Evolutionary conservation across 441 rosid genomes (phyloP).

Genomic region (Syzygium malaccense): DNA sequence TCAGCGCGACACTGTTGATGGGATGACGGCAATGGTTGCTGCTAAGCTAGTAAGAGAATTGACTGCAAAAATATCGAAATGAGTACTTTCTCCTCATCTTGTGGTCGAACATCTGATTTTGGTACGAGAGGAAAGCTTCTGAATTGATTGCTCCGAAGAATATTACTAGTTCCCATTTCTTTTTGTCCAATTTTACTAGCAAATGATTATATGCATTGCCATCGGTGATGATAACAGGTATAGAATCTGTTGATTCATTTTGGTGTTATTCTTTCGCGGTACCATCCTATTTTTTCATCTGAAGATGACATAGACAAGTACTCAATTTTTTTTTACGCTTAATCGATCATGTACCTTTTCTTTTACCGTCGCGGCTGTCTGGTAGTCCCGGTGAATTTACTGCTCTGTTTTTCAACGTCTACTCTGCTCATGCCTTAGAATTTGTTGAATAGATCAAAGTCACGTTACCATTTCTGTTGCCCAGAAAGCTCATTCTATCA

Average conservation of each 20-base stretch:
- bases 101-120: background rate
- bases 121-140: background rate
- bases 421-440: background rate
- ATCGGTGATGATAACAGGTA: background rate
- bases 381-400: background rate
- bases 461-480: background rate
- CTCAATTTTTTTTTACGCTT: background rate
- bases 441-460: background rate
- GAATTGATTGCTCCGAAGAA: background rate
- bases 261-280: background rate
- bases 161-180: background rate
- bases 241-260: background rate
- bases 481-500: background rate
- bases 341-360: background rate
- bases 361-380: rapidly evolving
- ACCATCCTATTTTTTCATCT: background rate
- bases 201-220: background rate
- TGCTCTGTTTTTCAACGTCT: background rate
- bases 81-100: background rate
- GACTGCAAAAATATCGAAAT: conserved; percentile 85
- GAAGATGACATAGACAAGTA: too few relatives aligned
- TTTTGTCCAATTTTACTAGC: background rate
- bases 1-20: conserved; percentile 97
- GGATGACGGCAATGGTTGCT: conserved; percentile 99
- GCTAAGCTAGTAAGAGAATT: conserved; percentile 96